A percentile compares a stretch with the other conserved stretches of the same genome.
Conservation (phyloP, 768 basidiomycete species). For the Pleurotus ostreatus region DNA sequence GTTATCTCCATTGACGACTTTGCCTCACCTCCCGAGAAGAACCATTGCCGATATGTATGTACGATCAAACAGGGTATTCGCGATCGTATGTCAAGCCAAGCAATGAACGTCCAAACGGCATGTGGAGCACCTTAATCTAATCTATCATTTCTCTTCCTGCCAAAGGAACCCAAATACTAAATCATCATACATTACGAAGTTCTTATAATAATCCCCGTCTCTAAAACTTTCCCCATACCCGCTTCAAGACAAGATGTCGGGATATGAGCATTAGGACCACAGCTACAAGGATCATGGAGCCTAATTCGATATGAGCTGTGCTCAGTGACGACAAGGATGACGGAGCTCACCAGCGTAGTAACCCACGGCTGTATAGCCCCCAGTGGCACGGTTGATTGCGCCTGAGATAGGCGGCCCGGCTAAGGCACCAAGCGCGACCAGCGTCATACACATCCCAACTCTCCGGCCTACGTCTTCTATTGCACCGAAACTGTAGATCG, state of each 20-base stretch:
- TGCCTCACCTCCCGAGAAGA: too few relatives aligned
- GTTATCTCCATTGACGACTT: too few relatives aligned
- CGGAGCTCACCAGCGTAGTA: constrained; percentile 44
- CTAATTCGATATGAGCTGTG: constrained; percentile 12
- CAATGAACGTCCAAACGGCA: too few relatives aligned
- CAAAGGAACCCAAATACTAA: too few relatives aligned
- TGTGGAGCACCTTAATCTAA: too few relatives aligned
- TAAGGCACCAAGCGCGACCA: constrained; percentile 58
- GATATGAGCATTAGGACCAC: constrained; percentile 36
- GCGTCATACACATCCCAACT: constrained; percentile 59
- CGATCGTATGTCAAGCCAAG: too few relatives aligned
- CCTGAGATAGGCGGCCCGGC: constrained; percentile 74
- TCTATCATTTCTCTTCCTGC: too few relatives aligned
- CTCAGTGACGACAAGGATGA: background rate
- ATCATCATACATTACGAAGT: too few relatives aligned
- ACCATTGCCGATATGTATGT: too few relatives aligned
- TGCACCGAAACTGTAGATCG: constrained; percentile 59
- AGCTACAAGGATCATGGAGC: constrained; percentile 36
- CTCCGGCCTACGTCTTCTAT: constrained; percentile 60
- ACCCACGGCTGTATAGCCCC: constrained; percentile 50
- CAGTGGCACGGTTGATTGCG: constrained; percentile 51
- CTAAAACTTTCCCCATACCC: constrained; percentile 38
- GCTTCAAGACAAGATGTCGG: constrained; percentile 34
- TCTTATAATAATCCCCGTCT: too few relatives aligned
- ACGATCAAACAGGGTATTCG: too few relatives aligned